Evolutionary conservation across 2,329 filamentous ascomycete species (phyloP).

Genomic region (Epichloe elymi): DNA sequence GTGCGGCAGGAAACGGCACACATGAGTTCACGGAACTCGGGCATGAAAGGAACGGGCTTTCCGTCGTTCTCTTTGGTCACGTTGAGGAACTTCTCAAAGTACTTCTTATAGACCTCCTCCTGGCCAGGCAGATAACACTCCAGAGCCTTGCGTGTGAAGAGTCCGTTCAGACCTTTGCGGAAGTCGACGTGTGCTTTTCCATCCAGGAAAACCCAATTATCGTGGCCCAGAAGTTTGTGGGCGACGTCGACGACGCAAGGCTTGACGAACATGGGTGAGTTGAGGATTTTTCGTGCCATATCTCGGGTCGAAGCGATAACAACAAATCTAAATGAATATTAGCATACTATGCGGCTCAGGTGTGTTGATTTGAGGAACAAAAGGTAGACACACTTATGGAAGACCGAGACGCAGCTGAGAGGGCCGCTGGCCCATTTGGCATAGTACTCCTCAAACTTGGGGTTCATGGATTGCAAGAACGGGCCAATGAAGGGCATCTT

Average conservation of each 20-base stretch:
- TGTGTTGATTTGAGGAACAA: not conserved
- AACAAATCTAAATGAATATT: slow-evolving; percentile 55
- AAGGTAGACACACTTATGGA: slow-evolving; percentile 68
- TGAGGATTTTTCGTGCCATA: slow-evolving; percentile 93
- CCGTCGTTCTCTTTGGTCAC: slow-evolving; percentile 59
- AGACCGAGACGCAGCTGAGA: slow-evolving; percentile 93
- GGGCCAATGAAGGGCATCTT: slow-evolving; percentile 89
- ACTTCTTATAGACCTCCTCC: slow-evolving; percentile 80
- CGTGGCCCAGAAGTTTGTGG: slow-evolving; percentile 78
- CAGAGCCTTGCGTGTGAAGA: slow-evolving; percentile 86
- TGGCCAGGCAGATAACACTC: slow-evolving; percentile 81
- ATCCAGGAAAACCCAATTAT: slow-evolving; percentile 96
- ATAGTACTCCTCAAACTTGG: slow-evolving; percentile 83
- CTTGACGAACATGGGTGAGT: slow-evolving; percentile 83
- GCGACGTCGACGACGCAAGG: slow-evolving; percentile 93
- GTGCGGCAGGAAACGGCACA: slow-evolving; percentile 89
- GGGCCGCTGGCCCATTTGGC: slow-evolving; percentile 85
- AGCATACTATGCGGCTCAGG: not conserved
- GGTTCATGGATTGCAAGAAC: slow-evolving; percentile 83
- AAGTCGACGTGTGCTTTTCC: slow-evolving; percentile 93
- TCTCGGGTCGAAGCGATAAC: slow-evolving; percentile 92
- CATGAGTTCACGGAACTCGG: slow-evolving; percentile 85
- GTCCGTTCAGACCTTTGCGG: slow-evolving; percentile 86
- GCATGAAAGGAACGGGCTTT: slow-evolving; percentile 78
- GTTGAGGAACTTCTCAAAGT: slow-evolving; percentile 67